These are phyloP conservation scores for Phanerodontia chrysosporium DNA, from an alignment of 768 basidiomycete species.

Conservation along the genomic window DNA sequence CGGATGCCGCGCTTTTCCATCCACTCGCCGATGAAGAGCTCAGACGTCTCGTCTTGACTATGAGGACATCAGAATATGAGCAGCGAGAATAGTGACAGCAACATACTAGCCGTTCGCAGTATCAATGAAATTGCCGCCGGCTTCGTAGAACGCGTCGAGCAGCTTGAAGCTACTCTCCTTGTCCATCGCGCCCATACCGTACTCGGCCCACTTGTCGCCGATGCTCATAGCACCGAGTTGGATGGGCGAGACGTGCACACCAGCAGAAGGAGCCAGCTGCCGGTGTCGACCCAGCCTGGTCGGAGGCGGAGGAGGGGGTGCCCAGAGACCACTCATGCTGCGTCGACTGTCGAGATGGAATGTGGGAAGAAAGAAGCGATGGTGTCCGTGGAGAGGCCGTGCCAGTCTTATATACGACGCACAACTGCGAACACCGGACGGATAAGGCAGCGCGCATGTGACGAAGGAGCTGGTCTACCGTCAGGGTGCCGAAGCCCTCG, in stretches of 20 bases:
- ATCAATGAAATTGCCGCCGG: constrained; percentile 26
- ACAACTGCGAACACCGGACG: background rate
- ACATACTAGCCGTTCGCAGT: constrained; percentile 29
- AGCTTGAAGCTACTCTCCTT: constrained; percentile 35
- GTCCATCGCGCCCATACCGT: constrained; percentile 29
- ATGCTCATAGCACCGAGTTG: constrained; percentile 36
- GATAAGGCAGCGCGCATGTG: background rate
- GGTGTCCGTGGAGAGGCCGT: background rate
- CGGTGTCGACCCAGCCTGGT: constrained; percentile 26
- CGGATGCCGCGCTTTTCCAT: constrained; percentile 32
- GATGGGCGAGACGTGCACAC: constrained; percentile 35
- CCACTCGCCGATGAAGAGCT: constrained; percentile 40
- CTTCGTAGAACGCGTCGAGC: constrained; percentile 34
- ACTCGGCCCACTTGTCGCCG: constrained; percentile 32
- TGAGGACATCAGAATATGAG: background rate
- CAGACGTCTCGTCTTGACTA: constrained; percentile 29
- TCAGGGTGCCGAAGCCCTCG: too few relatives aligned
- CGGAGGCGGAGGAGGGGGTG: constrained; percentile 5
- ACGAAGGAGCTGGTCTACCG: too few relatives aligned
- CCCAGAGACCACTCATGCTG: background rate
- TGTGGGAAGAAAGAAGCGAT: background rate
- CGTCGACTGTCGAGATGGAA: background rate
- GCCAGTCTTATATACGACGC: background rate
- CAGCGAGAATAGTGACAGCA: background rate
- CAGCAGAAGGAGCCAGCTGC: constrained; percentile 30